A percentile compares a stretch with the other conserved stretches of the same genome.
phyloP scores from a whole-genome alignment of 768 basidiomycete species.

The Podaxis rugospora region DNA sequence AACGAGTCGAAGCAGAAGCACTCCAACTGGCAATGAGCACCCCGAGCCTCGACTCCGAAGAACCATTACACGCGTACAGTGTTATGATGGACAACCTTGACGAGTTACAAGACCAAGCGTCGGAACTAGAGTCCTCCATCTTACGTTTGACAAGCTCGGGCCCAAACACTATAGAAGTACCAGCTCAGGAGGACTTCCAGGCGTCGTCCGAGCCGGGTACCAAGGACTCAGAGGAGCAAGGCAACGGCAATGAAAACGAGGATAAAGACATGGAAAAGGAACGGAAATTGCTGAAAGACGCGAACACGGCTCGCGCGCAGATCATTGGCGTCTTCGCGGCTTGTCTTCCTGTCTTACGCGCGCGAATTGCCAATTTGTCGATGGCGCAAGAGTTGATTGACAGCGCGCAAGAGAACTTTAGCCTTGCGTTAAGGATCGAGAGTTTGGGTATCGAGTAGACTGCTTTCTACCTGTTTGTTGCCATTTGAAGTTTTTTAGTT shows the following conservation, averaged over 20 bases:
- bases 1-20: conserved; percentile 36
- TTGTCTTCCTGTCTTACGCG: conserved; percentile 43
- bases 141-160: conserved; percentile 16
- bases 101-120: conserved; percentile 23
- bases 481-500: neutral
- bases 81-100: conserved; percentile 39
- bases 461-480: conserved; percentile 6
- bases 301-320: conserved; percentile 31
- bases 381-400: conserved; percentile 48
- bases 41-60: conserved; percentile 28
- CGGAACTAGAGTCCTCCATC: conserved; percentile 22
- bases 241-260: neutral
- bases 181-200: neutral
- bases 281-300: conserved; percentile 9
- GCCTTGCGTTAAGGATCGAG: conserved; percentile 42
- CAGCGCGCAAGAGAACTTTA: conserved; percentile 45
- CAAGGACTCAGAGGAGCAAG: neutral
- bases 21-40: conserved; percentile 34
- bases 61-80: conserved; percentile 36
- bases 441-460: conserved; percentile 32
- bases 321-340: conserved; percentile 39
- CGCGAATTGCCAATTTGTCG: conserved; percentile 40
- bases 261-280: neutral
- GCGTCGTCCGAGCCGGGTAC: neutral
- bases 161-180: neutral